Conservation (phyloP, 805 yeast species). For the Ogataea nitratoaversa region DNA sequence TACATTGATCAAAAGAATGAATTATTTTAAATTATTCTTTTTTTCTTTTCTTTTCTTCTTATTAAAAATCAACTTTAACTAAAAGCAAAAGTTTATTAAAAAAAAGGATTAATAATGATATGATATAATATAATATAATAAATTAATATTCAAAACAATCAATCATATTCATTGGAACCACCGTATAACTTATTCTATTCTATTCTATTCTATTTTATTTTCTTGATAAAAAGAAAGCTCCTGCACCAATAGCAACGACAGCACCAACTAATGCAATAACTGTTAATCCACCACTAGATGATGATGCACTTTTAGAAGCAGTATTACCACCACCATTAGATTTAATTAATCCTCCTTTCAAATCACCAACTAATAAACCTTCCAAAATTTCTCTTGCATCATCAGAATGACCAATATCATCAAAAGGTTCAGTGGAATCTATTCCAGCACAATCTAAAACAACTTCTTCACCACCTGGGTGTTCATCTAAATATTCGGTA, state of each 20-base stretch:
- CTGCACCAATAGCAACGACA: constrained; percentile 27
- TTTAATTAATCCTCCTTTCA: constrained; percentile 64
- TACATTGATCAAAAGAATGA: no score
- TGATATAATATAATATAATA: no score
- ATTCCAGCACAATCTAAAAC: constrained; percentile 75
- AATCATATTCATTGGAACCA: no score
- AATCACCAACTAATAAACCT: constrained; percentile 68
- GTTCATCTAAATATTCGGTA: constrained; percentile 64
- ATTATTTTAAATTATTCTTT: no score
- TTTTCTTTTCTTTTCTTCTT: not conserved
- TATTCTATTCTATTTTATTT: constrained; percentile 5
- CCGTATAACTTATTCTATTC: not conserved
- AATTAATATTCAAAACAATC: no score
- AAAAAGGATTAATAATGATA: no score
- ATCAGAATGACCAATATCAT: constrained; percentile 95
- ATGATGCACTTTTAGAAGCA: constrained; percentile 9
- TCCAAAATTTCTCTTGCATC: constrained; percentile 81
- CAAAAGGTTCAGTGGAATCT: constrained; percentile 70
- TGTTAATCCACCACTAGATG: not conserved
- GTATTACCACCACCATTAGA: constrained; percentile 20
- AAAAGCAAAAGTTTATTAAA: no score
- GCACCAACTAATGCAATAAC: constrained; percentile 21
- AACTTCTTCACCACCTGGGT: constrained; percentile 75
- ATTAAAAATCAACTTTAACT: no score
- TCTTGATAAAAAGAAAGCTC: constrained; percentile 34